These are phyloP conservation scores for Massarina eburnea DNA, from an alignment of 2,329 filamentous ascomycete genomes.

Conservation along the genomic window DNA sequence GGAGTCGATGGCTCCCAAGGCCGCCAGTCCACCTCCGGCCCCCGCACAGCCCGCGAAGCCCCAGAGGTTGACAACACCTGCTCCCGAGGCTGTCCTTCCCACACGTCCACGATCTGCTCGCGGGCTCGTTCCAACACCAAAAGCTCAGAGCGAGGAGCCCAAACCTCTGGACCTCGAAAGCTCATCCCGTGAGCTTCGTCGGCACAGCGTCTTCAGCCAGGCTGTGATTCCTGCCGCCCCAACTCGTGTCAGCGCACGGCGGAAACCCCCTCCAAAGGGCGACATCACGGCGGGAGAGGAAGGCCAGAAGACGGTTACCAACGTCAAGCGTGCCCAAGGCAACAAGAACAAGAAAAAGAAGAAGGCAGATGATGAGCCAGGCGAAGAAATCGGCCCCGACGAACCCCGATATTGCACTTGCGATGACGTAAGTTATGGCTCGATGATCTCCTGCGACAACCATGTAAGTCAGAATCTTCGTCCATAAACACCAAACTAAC, in stretches of 20 bases:
- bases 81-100: slow-evolving; percentile 15
- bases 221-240: slow-evolving; percentile 35
- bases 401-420: slow-evolving; percentile 79
- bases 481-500: slow-evolving; percentile 15
- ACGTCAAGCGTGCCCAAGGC: slow-evolving; percentile 65
- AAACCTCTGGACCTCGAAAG: slow-evolving; percentile 41
- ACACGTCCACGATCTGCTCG: slow-evolving; percentile 44
- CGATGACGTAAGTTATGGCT: slow-evolving; percentile 77
- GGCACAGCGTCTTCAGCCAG: slow-evolving; percentile 50
- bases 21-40: slow-evolving; percentile 22
- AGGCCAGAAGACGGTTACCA: slow-evolving; percentile 65
- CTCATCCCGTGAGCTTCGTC: slow-evolving; percentile 43
- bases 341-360: slow-evolving; percentile 54
- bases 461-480: slow-evolving; percentile 49
- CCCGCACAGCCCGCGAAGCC: slow-evolving; percentile 17
- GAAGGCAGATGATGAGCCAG: slow-evolving; percentile 27
- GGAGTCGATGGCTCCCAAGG: slow-evolving; percentile 34
- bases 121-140: slow-evolving; percentile 39
- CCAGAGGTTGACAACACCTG: slow-evolving; percentile 21
- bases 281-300: slow-evolving; percentile 65
- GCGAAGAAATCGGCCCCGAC: slow-evolving; percentile 65
- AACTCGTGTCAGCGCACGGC: slow-evolving; percentile 53
- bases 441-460: slow-evolving; percentile 83
- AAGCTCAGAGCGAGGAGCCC: slow-evolving; percentile 54
- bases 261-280: slow-evolving; percentile 72